phyloP scores from a whole-genome alignment of 2,329 filamentous ascomycete genomes.

The Venturia nashicola region DNA sequence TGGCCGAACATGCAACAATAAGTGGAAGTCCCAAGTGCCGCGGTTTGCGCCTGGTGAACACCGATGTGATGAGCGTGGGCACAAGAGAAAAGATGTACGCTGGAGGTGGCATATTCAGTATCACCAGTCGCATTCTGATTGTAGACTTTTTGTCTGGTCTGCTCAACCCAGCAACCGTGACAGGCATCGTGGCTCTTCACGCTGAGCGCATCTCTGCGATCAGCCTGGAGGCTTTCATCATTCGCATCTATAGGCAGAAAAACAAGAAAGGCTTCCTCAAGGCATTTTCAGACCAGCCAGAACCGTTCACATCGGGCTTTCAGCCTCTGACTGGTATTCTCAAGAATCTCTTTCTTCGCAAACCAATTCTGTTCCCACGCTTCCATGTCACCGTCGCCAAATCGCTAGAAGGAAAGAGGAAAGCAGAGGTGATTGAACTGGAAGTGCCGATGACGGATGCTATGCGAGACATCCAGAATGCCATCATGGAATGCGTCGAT shows the following conservation, averaged over 20 bases:
- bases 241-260: slow-evolving; percentile 85
- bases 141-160: slow-evolving; percentile 83
- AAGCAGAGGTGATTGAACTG: slow-evolving; percentile 92
- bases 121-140: slow-evolving; percentile 92
- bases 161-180: slow-evolving; percentile 71
- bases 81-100: slow-evolving; percentile 86
- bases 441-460: slow-evolving; percentile 91
- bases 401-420: slow-evolving; percentile 79
- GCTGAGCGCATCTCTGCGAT: slow-evolving; percentile 78
- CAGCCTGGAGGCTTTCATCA: slow-evolving; percentile 86
- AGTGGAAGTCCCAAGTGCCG: slow-evolving; percentile 71
- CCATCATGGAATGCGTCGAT: slow-evolving; percentile 91
- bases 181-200: slow-evolving; percentile 76
- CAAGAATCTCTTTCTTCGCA: slow-evolving; percentile 81
- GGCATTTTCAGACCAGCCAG: slow-evolving; percentile 86
- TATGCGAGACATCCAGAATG: slow-evolving; percentile 89
- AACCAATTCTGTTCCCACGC: slow-evolving; percentile 80
- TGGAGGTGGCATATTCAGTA: slow-evolving; percentile 81
- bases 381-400: slow-evolving; percentile 87
- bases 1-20: slow-evolving; percentile 89
- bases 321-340: slow-evolving; percentile 81
- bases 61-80: slow-evolving; percentile 78
- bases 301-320: slow-evolving; percentile 81
- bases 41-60: slow-evolving; percentile 85
- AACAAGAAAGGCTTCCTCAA: slow-evolving; percentile 93